A percentile compares a stretch with the other conserved stretches of the same genome.
These are phyloP conservation scores for Xenosphaeropsis pyriputrescens DNA, from an alignment of 2,329 filamentous ascomycete genomes.

Conservation along the genomic window DNA sequence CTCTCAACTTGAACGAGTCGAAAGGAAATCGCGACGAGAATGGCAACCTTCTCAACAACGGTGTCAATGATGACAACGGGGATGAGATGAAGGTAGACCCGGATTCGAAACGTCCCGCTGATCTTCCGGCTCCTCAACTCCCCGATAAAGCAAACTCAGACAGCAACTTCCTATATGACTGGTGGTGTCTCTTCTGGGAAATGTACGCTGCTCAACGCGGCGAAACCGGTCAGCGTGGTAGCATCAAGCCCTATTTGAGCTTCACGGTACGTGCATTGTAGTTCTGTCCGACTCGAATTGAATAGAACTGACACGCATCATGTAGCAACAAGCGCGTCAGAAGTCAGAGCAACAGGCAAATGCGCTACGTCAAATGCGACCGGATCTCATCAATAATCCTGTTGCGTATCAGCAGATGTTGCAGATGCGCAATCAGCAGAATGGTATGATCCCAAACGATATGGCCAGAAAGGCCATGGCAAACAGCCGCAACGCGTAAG, in stretches of 20 bases:
- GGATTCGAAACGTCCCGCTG: constrained; percentile 59
- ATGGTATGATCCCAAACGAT: constrained; percentile 38
- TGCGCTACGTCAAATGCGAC: constrained; percentile 59
- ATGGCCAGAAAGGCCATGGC: constrained; percentile 65
- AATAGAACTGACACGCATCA: constrained; percentile 10
- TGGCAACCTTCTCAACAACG: constrained; percentile 51
- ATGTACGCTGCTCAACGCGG: constrained; percentile 74
- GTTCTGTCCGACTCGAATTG: neutral
- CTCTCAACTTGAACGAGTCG: constrained; percentile 52
- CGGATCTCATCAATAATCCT: constrained; percentile 37
- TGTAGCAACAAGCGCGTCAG: constrained; percentile 51
- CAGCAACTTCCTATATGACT: constrained; percentile 85
- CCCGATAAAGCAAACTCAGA: constrained; percentile 44
- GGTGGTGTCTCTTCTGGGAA: constrained; percentile 97
- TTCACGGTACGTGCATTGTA: constrained; percentile 52
- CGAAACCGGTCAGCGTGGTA: constrained; percentile 41
- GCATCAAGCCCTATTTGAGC: constrained; percentile 61
- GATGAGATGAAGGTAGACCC: constrained; percentile 70
- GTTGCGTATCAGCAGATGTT: constrained; percentile 51
- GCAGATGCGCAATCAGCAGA: constrained; percentile 54
- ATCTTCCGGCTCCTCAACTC: constrained; percentile 63
- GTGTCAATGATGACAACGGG: constrained; percentile 60
- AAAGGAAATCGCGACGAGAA: constrained; percentile 56
- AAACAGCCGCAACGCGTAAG: constrained; percentile 62
- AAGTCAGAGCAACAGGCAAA: constrained; percentile 67